Evolutionary conservation across 1,139 yeast species (phyloP).

Genomic region (Geotrichum fermentans): DNA sequence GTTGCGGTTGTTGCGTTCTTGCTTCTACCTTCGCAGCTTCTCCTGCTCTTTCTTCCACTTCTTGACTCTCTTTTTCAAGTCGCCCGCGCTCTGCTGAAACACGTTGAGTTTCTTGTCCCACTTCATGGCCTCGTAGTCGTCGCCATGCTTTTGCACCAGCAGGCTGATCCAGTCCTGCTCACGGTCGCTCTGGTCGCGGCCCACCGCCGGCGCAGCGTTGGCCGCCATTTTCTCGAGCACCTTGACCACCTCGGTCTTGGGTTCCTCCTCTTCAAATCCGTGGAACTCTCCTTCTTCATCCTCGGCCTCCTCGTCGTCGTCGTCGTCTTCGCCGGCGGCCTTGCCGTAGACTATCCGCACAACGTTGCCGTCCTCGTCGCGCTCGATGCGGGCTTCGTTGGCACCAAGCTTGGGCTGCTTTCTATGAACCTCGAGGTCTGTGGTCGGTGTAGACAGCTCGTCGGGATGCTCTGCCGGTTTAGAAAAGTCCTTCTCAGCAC

Average conservation of each 20-base stretch:
- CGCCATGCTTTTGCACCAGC: constrained; percentile 75
- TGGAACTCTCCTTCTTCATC: constrained; percentile 28
- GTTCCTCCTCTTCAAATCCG: constrained; percentile 26
- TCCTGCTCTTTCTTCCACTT: constrained; percentile 57
- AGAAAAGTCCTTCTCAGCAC: constrained; percentile 38
- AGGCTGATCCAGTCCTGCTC: constrained; percentile 68
- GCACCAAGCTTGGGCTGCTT: constrained; percentile 42
- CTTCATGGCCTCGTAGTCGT: constrained; percentile 82
- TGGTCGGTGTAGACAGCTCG: not conserved
- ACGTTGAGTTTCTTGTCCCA: constrained; percentile 85
- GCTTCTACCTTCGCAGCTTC: too few species aligned
- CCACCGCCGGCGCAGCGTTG: constrained; percentile 45
- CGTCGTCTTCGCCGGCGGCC: constrained; percentile 34
- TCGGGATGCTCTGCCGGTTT: constrained; percentile 10
- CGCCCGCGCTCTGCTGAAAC: constrained; percentile 81
- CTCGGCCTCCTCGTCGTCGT: constrained; percentile 34
- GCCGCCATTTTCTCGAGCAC: constrained; percentile 67
- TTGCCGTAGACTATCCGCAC: constrained; percentile 68
- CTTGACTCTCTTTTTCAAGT: constrained; percentile 59
- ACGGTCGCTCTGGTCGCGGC: constrained; percentile 60
- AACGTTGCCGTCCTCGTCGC: constrained; percentile 70
- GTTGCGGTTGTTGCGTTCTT: too few species aligned
- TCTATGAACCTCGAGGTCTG: not conserved
- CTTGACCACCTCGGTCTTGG: constrained; percentile 48
- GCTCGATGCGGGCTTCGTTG: constrained; percentile 72